phyloP scores from a whole-genome alignment of 2,329 filamentous ascomycete species.

The Zarea fungicola region DNA sequence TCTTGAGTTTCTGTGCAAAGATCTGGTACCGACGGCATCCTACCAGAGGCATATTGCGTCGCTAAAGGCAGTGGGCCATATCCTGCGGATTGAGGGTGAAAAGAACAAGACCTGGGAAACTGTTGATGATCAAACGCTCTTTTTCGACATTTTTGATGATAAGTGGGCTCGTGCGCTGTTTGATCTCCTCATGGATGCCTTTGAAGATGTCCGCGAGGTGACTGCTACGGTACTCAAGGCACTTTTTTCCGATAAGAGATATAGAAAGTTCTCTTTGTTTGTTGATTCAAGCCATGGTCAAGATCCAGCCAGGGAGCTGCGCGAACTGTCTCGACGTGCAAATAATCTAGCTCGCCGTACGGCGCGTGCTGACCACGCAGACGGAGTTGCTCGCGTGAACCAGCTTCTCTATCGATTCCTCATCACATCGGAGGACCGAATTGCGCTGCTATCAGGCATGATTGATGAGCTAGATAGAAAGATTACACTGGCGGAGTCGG shows the following conservation, averaged over 20 bases:
- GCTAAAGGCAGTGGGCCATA: conserved; percentile 61
- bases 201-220: conserved; percentile 76
- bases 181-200: conserved; percentile 81
- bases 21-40: conserved; percentile 74
- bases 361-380: conserved; percentile 84
- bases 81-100: conserved; percentile 67
- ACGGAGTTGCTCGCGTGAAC: conserved; percentile 77
- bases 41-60: conserved; percentile 87
- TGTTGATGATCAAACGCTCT: conserved; percentile 32
- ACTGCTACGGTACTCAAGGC: conserved; percentile 46
- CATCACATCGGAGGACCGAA: conserved; percentile 33
- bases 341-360: conserved; percentile 60
- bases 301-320: conserved; percentile 30
- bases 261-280: conserved; percentile 14
- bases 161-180: conserved; percentile 60
- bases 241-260: conserved; percentile 39
- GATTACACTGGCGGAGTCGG: conserved; percentile 53
- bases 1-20: conserved; percentile 61
- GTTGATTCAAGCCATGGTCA: neutral
- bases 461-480: conserved; percentile 60
- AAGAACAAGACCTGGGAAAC: conserved; percentile 35
- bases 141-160: conserved; percentile 39
- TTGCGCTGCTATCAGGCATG: conserved; percentile 52
- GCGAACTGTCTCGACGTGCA: conserved; percentile 45
- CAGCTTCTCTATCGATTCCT: conserved; percentile 62